Base-by-base conservation (phyloP, 2,329 filamentous ascomycete genomes). In the Fusarium mundagurra region DNA sequence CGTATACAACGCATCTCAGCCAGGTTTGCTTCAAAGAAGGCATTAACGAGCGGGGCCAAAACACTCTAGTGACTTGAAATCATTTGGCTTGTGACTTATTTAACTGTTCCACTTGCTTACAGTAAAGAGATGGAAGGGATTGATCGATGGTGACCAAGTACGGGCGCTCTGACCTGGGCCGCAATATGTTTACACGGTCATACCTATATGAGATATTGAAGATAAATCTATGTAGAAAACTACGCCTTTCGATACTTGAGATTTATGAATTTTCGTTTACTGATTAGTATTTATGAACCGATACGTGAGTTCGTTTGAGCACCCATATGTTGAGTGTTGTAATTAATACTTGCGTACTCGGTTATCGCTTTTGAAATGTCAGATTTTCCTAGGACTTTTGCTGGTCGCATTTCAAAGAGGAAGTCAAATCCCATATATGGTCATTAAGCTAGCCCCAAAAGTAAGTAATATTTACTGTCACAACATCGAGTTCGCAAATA, bases 1-100 rank as follows among this genome's bases (percentile, higher is more conserved):
- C 48, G 68, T 76, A 76, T 77, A 78, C 72, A 71, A 73, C 75
- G 76, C 77, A 77, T 78, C 73, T 78, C 71, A 70, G 41, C 53
- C 66, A 69, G 70, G 68, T 69, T 69, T 76, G 74, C 76, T 73
- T 73, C 71, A 69, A 65, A 36, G 57, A 51, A 57, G 75, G 71
- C 76, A 78, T 76, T 72, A 78, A 66, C 70, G 70, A 76, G 43
- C 67, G 74, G 73, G 77, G 74, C 64, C 61, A 66, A 67, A 67
- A 68, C 70, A 69, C 64, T 65, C 50, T 50, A 63, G 71, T 59
- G 71, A 68, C 51, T 50, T 59, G 57, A 57, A 39, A 45, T 48
- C 51, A 45, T 67, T 61, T 55, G 13, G 65, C 69, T 53, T 43
- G 64, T 62, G 51, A 71, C 47, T 59, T 16, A 61, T 47, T 38